Base-by-base conservation (phyloP, 2,329 filamentous ascomycete genomes). In the Penicillium aurantiogriseum region DNA sequence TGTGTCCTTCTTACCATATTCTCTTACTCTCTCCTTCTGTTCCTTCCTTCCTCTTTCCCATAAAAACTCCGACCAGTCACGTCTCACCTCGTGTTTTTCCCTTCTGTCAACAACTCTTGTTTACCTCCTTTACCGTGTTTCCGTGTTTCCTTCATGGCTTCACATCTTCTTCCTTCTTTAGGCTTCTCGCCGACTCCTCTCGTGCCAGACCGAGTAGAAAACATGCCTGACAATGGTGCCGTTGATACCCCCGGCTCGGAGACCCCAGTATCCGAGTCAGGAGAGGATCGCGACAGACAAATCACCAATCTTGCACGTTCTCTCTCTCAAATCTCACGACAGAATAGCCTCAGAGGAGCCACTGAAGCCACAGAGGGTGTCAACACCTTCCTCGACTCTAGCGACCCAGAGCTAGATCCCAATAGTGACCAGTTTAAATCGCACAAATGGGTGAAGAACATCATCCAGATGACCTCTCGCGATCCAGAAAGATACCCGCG, bases 361-460 rank as follows among this genome's bases (percentile, higher is more conserved):
- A 59, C 61, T 4, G 36, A 29, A 5, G 3, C 38, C 1, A 8
- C 19, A 6, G 47, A 62, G 19, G 67, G 63, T 1, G 58, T 70
- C 33, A 76, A 76, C 51, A 75, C 75, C 1, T 77, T 77, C 50
- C 63, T 75, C 13, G 60, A 74, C 40, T 51, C 69, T 10, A 60
- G 62, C 6, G 67, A 76, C 43, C 71, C 75, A 0, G 67, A 73
- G 42, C 65, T 81, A 5, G 73, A 81, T 55, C 79, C 79, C 4
- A 70, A 69, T 36, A 75, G 74, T 19, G 66, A 70, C 27, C 60
- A 70, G 4, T 81, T 81, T 63, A 75, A 74, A 56, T 71, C 77
- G 5, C 72, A 72, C 19, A 72, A 76, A 59, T 81, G 79, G 79
- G 75, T 76, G 29, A 78, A 73, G 49, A 77, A 77, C 8, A 63